Base-by-base conservation (phyloP, 495 filamentous ascomycete species). In the Lichina pygmaea region DNA sequence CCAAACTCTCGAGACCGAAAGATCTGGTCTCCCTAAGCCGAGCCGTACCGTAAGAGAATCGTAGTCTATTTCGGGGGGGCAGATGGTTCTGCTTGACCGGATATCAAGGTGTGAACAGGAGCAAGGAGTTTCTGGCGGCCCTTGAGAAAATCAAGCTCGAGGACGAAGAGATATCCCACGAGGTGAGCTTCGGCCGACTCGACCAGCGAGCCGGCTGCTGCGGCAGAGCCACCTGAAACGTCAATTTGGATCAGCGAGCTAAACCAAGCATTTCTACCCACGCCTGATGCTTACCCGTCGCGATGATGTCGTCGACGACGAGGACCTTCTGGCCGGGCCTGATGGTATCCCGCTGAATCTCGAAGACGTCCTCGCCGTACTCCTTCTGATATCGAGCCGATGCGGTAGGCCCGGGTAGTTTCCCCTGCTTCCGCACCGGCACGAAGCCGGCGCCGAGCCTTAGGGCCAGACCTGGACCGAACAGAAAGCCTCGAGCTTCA, bases 241-340 rank as follows among this genome's bases (percentile, higher is more conserved):
- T 8, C 7, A 31, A 24, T 8, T 36, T 16, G 40, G 5, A 8
- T 37, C 33, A 45, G 33, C 7, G 12, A 45, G 6, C 12, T 31
- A 24, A 2, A 24, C 4, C 24, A 24, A 4, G 24, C 24, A 24
- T 24, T 24, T 16, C 2, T 2, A 16, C 38, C 38, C 38, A 40
- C 38, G 12, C 38, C 4, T n/a, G 15, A 40, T 4, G 15, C 75
- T 58, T 67, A 92, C 89, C 89, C 50, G 89, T 99, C 34, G 89
- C 89, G 61, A 99, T 95, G 54, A 99, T 86, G 58, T 99, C 89
- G 57, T 99, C 89, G 39, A 99, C 79, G 43, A 99, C 68, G 49
- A 99, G 60, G 15, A 93, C 86, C 57, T 73, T 78, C 68, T 93
- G 82, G 15, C 86, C 91, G 37, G 71, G 67, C 66, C 81, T 79